Base-by-base conservation (phyloP, 2,329 filamentous ascomycete species). In the Blumeria hordei region DNA sequence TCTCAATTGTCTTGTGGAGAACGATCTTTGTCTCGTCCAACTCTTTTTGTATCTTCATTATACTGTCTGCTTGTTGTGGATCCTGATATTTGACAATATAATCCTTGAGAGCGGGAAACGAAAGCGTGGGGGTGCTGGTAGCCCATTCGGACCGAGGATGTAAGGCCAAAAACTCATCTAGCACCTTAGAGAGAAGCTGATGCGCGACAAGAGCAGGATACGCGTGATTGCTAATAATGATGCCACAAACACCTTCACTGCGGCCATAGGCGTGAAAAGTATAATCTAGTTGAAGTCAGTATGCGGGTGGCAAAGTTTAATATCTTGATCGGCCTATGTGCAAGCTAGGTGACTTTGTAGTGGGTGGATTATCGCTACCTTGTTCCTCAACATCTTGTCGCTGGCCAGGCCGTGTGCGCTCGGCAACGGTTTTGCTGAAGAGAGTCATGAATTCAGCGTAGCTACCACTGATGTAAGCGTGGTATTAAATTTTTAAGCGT, bases 11-110 rank as follows among this genome's bases (percentile, higher is more conserved):
- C 77, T 96, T 94, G 72, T 96, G 88, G 63, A 98, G 74, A 57
- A 94, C 83, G 65, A 94, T 88, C 77, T 95, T 96, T 58, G 90
- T 96, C 74, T 95, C 88, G 65, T 96, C 88, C 58, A 98, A 75
- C 72, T 98, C 88, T 71, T 87, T 84, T 69, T 96, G 90, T 64
- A 98, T 95, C 75, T 87, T 88, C 74, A 87, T 78, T 66, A 96
- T 93, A 69, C 82, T 90, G 71, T 94, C 88, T 61, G 87, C 88
- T 70, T 93, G 77, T 64, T 81, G 74, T 11, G 90, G 88, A 67
- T 95, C 85, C 71, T 66, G 64, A 44, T 66, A 66, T 61, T 82
- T 80, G 43, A 69, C 66, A 53, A 85, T 74, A 69, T 94, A 94
- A 44, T 87, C 83, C 67, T 85, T 81, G 55, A 96, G 74, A 66